These are phyloP conservation scores for Penicillium coprophilum DNA, from an alignment of 495 filamentous ascomycete species.

Conservation along the genomic window DNA sequence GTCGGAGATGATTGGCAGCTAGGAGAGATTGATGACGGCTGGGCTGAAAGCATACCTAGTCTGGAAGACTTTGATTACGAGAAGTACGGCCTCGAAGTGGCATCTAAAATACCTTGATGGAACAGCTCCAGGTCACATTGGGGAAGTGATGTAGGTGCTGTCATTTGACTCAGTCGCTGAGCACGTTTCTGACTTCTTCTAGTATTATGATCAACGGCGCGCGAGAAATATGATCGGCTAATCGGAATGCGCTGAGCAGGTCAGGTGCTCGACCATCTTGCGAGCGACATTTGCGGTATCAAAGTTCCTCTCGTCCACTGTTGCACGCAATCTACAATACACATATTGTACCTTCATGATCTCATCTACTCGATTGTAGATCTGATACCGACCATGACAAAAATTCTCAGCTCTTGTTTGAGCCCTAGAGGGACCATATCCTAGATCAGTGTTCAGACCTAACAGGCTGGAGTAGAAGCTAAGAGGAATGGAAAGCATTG, in stretches of 20 bases:
- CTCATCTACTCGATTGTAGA: no score
- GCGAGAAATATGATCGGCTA: conserved; percentile 22
- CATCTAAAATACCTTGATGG: not conserved
- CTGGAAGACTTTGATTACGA: conserved; percentile 33
- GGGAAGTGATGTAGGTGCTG: conserved; percentile 26
- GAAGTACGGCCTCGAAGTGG: conserved; percentile 16
- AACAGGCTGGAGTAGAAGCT: no score
- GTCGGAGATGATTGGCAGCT: conserved; percentile 25
- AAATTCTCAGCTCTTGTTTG: no score
- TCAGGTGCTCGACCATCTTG: no score
- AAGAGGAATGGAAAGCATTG: no score
- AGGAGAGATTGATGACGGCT: conserved; percentile 36
- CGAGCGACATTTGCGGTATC: no score
- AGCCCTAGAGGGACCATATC: no score
- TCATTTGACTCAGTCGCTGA: not conserved
- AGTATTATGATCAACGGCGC: conserved; percentile 26
- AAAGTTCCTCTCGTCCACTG: no score
- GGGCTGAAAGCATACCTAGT: conserved; percentile 35
- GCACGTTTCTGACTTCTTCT: not conserved
- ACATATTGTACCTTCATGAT: no score
- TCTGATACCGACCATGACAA: no score
- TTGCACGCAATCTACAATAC: no score
- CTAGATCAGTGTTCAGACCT: no score
- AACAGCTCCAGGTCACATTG: conserved; percentile 5
- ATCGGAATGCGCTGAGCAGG: conserved; percentile 13